Percentiles rank a stretch among this genome's conserved stretches.
These are phyloP conservation scores for Nothophytophthora sp. DNA, from an alignment of 352 stramenopile species.

Conservation along the genomic window DNA sequence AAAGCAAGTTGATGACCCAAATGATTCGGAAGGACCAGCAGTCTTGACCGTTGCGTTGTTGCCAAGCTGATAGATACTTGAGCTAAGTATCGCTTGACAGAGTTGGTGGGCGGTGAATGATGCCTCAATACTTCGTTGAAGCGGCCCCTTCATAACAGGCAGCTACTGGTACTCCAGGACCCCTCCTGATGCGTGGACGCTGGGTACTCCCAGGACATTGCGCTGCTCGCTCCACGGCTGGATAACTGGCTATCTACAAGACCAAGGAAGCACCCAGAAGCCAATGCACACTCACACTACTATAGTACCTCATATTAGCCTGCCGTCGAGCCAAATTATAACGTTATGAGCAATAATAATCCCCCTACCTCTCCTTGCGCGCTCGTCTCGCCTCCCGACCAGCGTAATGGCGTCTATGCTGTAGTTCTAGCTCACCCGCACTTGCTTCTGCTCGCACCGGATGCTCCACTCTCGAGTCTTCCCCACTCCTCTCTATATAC, in stretches of 20 bases:
- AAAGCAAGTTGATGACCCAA: no score
- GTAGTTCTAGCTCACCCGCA: slow-evolving; percentile 10
- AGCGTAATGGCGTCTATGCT: slow-evolving; percentile 22
- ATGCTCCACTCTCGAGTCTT: no score
- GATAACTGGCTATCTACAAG: slow-evolving; percentile 2
- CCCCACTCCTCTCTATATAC: slow-evolving; percentile 28
- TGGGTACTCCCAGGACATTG: no score
- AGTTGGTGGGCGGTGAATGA: no score
- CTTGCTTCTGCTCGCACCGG: slow-evolving; percentile 22
- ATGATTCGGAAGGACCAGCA: no score
- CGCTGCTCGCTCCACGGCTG: background rate
- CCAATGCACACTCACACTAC: slow-evolving; percentile 14
- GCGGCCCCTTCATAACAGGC: no score
- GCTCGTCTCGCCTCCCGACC: slow-evolving; percentile 1
- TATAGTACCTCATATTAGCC: slow-evolving; percentile 45
- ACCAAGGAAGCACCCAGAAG: slow-evolving; percentile 8
- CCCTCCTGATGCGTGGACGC: no score
- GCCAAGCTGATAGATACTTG: no score
- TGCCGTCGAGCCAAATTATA: slow-evolving; percentile 39
- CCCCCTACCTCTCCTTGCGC: slow-evolving; percentile 18
- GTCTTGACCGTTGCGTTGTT: no score
- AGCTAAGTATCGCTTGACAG: no score
- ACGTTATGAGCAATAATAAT: slow-evolving; percentile 34
- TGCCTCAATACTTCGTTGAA: no score
- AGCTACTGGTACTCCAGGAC: no score